phyloP scores from a whole-genome alignment of 345 rosid genomes.

The Firmiana major region DNA sequence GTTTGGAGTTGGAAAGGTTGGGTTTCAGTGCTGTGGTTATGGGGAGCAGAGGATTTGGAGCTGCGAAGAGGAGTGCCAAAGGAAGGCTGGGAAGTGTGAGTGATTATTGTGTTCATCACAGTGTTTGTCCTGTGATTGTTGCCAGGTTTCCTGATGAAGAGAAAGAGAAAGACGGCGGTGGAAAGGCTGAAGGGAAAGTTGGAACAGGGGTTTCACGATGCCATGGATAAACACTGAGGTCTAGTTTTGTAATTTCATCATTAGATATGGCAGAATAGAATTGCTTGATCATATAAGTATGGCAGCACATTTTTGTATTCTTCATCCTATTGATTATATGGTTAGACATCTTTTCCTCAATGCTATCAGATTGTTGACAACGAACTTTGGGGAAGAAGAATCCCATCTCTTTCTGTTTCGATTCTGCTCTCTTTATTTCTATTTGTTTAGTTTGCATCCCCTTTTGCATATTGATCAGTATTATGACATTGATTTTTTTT shows the following conservation, averaged over 20 bases:
- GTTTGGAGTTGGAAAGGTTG: conserved; percentile 81
- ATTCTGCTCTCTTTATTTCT: neutral
- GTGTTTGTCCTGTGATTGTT: conserved; percentile 79
- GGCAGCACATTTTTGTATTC: neutral
- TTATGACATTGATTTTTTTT: neutral
- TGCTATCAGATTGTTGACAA: neutral
- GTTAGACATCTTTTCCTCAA: neutral
- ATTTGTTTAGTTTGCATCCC: neutral
- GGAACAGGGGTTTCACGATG: conserved; percentile 53
- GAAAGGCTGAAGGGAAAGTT: neutral
- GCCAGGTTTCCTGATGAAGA: conserved; percentile 57
- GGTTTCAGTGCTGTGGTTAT: conserved; percentile 58
- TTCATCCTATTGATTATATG: neutral
- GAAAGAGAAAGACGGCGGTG: conserved; percentile 32
- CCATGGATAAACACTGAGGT: conserved; percentile 49
- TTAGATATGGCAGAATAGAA: neutral
- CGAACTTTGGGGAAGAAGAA: neutral
- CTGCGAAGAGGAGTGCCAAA: conserved; percentile 40
- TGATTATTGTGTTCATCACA: conserved; percentile 81
- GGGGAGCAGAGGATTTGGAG: conserved; percentile 86
- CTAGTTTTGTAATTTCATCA: neutral
- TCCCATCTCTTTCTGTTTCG: neutral
- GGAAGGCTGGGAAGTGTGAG: conserved; percentile 79
- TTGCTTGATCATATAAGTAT: neutral
- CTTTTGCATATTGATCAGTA: neutral